These are phyloP conservation scores for Paraleonurus japonicus DNA, from an alignment of 257 asterid genomes.

Conservation along the genomic window DNA sequence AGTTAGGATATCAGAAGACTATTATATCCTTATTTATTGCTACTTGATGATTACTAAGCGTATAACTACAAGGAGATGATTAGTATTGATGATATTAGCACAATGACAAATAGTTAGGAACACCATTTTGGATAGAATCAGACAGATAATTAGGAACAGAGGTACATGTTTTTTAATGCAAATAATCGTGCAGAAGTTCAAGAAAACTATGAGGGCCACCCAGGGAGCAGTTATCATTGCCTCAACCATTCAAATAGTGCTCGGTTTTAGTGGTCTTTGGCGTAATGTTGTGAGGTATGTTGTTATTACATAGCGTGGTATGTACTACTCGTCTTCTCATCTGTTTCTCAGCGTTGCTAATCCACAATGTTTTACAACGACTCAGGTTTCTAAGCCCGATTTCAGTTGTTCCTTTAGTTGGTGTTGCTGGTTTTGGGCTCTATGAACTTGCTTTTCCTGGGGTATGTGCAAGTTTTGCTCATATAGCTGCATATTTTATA, in stretches of 20 bases:
- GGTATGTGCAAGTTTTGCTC: conserved; percentile 42
- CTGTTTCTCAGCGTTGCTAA: background rate
- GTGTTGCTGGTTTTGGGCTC: conserved; percentile 72
- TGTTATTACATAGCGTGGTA: background rate
- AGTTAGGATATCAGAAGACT: no score
- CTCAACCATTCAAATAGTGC: conserved; percentile 74
- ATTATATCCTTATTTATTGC: no score
- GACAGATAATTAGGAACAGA: no score
- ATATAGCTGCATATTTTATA: background rate
- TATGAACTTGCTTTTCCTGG: conserved; percentile 81
- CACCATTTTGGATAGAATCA: no score
- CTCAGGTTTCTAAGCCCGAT: conserved; percentile 73
- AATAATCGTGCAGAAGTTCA: conserved; percentile 55
- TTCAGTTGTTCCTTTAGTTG: conserved; percentile 74
- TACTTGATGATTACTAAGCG: no score
- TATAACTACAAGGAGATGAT: no score
- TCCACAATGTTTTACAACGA: background rate
- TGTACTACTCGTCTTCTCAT: background rate
- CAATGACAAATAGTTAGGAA: no score
- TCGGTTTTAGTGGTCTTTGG: conserved; percentile 95
- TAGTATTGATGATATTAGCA: no score
- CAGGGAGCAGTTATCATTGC: conserved; percentile 87
- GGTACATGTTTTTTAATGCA: background rate
- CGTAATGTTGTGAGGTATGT: conserved; percentile 64
- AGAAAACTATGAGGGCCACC: conserved; percentile 82